Evolutionary conservation across 352 stramenopile species (phyloP).

Genomic region (Phytophthora cactorum): DNA sequence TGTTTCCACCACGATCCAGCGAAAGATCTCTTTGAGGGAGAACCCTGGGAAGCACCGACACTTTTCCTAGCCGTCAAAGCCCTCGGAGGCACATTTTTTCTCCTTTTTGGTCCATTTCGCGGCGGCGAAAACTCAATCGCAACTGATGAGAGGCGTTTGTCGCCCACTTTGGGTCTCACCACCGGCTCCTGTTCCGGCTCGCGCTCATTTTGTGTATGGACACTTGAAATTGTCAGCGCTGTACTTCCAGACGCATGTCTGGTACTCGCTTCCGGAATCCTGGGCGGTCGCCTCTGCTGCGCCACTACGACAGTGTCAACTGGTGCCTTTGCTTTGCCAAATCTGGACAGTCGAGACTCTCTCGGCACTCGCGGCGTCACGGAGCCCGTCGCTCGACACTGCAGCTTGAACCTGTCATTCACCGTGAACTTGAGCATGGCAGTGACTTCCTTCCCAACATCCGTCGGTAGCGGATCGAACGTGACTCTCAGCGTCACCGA

Average conservation of each 20-base stretch:
- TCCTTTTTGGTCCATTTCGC: slow-evolving; percentile 34
- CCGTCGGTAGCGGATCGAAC: slow-evolving; percentile 55
- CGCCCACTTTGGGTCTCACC: slow-evolving; percentile 15
- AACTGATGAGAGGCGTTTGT: slow-evolving; percentile 45
- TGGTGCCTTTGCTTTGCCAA: slow-evolving; percentile 18
- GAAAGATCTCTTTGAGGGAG: slow-evolving; percentile 32
- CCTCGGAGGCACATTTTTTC: slow-evolving; percentile 28
- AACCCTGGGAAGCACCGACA: neutral
- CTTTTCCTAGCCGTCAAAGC: slow-evolving; percentile 20
- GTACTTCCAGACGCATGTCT: slow-evolving; percentile 15
- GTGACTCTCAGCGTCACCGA: slow-evolving; percentile 64
- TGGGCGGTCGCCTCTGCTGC: slow-evolving; percentile 3
- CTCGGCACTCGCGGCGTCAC: slow-evolving; percentile 33
- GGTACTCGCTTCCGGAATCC: slow-evolving; percentile 2
- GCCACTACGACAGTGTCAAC: slow-evolving; percentile 11
- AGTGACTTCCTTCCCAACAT: slow-evolving; percentile 48
- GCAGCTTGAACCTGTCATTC: slow-evolving; percentile 63
- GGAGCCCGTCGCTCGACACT: slow-evolving; percentile 50
- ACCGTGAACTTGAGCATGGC: slow-evolving; percentile 67
- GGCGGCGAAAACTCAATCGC: slow-evolving; percentile 54
- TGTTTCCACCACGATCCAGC: slow-evolving; percentile 78
- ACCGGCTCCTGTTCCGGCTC: slow-evolving; percentile 29
- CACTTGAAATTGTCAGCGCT: neutral
- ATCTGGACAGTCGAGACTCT: slow-evolving; percentile 16
- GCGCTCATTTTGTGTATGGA: slow-evolving; percentile 12